Evolutionary conservation across 1,284 basidiomycete species (phyloP), one percentile per base, ranked within the genome.

Genomic region (Neolentinus lepideus): DNA sequence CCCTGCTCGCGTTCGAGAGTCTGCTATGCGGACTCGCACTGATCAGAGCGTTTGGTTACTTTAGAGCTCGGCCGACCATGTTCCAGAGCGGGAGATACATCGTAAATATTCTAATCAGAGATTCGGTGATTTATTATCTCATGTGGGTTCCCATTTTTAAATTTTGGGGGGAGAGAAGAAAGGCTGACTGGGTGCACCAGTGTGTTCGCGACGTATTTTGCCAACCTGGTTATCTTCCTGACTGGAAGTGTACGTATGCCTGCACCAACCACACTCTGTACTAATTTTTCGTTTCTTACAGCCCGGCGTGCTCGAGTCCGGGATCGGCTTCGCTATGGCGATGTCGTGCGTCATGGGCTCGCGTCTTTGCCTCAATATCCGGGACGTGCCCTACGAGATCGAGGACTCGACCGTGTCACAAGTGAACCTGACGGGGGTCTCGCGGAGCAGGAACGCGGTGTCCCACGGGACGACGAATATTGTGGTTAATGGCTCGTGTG

Each of bases 281-380:
- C 35, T 38, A 12, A 31, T 12, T n/a, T n/a, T n/a, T n/a, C n/a
- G n/a, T 83, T 82, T 51, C 16, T 48, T 50, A 50, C 57, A 25
- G 54, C 72, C 70, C 12, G 64, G 65, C 14, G 68, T 76, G 6
- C 61, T 80, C 6, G 81, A 81, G 65, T 73, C 80, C 26, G 78
- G 80, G 0, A 74, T 83, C 54, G 79, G 76, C 11, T 83, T 83
- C 66, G 73, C 79, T 1, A 72, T 81, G 16, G 77, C 81, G 2
- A 69, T 83, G 64, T 79, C 81, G 0, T 81, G 77, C 62, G 76
- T 81, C 2, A 70, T 83, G 55, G 73, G 77, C 6, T 83, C 77
- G 62, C 71, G 81, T 21, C 72, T 83, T 11, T 74, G 79, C 24
- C 69, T 83, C 22, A 83, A 83, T 58, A 74, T 83, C 26, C 77